phyloP scores from a whole-genome alignment of 768 basidiomycete species.

The Phallus indusiatus region DNA sequence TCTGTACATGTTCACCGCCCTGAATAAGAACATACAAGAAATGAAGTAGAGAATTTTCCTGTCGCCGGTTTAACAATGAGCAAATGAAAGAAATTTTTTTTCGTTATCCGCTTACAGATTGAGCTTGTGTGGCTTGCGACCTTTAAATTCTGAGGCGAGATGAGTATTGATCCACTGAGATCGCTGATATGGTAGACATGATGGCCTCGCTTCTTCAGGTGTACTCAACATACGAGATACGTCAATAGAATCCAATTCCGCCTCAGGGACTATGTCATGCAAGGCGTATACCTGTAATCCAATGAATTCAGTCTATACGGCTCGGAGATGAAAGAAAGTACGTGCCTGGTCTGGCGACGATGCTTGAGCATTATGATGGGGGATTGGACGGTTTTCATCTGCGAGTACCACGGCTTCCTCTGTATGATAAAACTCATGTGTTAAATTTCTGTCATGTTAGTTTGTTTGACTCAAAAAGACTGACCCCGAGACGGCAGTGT shows the following conservation, averaged over 20 bases:
- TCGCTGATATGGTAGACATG: slow-evolving; percentile 50
- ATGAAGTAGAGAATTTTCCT: slow-evolving; percentile 78
- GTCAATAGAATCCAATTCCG: slow-evolving; percentile 69
- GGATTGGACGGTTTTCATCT: slow-evolving; percentile 64
- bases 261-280: slow-evolving; percentile 68
- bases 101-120: slow-evolving; percentile 46
- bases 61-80: background rate
- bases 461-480: slow-evolving; percentile 17
- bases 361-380: slow-evolving; percentile 60
- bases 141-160: slow-evolving; percentile 27
- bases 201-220: slow-evolving; percentile 36
- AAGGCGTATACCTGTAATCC: slow-evolving; percentile 46
- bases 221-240: slow-evolving; percentile 46
- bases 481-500: slow-evolving; percentile 62
- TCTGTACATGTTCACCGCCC: slow-evolving; percentile 23
- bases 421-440: slow-evolving; percentile 19
- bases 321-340: background rate
- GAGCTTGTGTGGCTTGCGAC: slow-evolving; percentile 42
- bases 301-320: background rate
- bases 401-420: slow-evolving; percentile 59
- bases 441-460: background rate
- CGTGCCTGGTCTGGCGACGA: slow-evolving; percentile 51
- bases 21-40: slow-evolving; percentile 70
- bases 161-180: slow-evolving; percentile 70
- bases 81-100: background rate